Evolutionary conservation across 768 basidiomycete species (phyloP).

Genomic region (Hericium erinaceus): DNA sequence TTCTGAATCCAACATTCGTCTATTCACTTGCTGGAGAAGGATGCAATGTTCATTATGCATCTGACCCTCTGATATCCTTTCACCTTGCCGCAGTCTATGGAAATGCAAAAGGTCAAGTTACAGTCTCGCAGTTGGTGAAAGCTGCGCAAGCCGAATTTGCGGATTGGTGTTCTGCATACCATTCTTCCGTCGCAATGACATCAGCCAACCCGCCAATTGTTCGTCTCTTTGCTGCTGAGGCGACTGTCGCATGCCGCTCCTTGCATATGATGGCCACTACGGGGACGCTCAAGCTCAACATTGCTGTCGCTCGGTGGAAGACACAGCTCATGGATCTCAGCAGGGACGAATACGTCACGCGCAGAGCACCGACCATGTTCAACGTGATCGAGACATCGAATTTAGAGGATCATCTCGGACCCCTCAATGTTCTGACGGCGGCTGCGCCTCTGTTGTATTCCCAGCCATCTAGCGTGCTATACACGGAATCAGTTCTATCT

Average conservation of each 20-base stretch:
- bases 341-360: slow-evolving; percentile 21
- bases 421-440: slow-evolving; percentile 34
- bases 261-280: background rate
- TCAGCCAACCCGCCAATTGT: slow-evolving; percentile 16
- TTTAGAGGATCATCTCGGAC: slow-evolving; percentile 37
- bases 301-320: slow-evolving; percentile 19
- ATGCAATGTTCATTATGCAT: slow-evolving; percentile 36
- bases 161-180: slow-evolving; percentile 25
- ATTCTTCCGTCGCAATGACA: slow-evolving; percentile 1
- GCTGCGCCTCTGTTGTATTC: slow-evolving; percentile 27
- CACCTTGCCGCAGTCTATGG: slow-evolving; percentile 27
- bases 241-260: slow-evolving; percentile 25
- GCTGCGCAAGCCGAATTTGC: slow-evolving; percentile 23
- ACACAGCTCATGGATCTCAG: slow-evolving; percentile 25
- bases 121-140: background rate
- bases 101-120: background rate
- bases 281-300: slow-evolving; percentile 6
- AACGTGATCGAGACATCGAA: slow-evolving; percentile 44
- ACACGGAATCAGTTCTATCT: slow-evolving; percentile 33
- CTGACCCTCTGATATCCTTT: slow-evolving; percentile 32
- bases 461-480: slow-evolving; percentile 24
- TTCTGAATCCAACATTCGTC: slow-evolving; percentile 38
- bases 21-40: slow-evolving; percentile 30
- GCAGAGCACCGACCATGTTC: slow-evolving; percentile 27
- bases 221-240: slow-evolving; percentile 34